A percentile compares a stretch with the other conserved stretches of the same genome.
These are phyloP conservation scores for Pseudogymnoascus destructans DNA, from an alignment of 2,329 filamentous ascomycete genomes.

Conservation along the genomic window DNA sequence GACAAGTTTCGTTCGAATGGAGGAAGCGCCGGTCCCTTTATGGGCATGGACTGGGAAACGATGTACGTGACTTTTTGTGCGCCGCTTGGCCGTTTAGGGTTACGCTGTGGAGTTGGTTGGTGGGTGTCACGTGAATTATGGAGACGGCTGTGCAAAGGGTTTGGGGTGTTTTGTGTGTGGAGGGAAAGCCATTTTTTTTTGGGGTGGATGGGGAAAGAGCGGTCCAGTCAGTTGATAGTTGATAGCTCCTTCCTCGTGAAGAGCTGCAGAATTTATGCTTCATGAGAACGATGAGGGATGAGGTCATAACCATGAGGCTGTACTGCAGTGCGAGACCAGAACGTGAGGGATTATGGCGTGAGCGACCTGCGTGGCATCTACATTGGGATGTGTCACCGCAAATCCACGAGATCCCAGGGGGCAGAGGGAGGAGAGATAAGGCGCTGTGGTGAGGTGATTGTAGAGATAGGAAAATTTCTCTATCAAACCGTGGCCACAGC, in stretches of 20 bases:
- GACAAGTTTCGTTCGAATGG: constrained; percentile 2
- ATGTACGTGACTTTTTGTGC: background rate
- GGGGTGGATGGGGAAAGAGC: background rate
- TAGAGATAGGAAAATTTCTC: background rate
- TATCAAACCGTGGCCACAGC: background rate
- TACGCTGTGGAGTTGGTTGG: background rate
- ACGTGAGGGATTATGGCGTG: background rate
- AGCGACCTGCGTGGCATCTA: background rate
- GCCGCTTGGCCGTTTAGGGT: background rate
- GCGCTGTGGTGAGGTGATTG: background rate
- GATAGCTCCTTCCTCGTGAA: background rate
- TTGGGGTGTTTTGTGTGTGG: background rate
- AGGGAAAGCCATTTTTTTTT: background rate
- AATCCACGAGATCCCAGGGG: background rate
- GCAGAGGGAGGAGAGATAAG: background rate
- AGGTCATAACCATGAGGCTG: background rate
- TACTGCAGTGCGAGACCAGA: background rate
- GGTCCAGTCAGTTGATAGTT: background rate
- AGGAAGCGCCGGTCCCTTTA: constrained; percentile 3
- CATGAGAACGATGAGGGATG: background rate
- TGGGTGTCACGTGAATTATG: background rate
- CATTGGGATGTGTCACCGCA: background rate
- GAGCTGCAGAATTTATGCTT: background rate
- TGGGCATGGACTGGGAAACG: background rate
- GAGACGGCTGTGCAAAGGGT: background rate